These are phyloP conservation scores for Neurospora tetrasperma DNA, from an alignment of 495 filamentous ascomycete species.

Conservation along the genomic window DNA sequence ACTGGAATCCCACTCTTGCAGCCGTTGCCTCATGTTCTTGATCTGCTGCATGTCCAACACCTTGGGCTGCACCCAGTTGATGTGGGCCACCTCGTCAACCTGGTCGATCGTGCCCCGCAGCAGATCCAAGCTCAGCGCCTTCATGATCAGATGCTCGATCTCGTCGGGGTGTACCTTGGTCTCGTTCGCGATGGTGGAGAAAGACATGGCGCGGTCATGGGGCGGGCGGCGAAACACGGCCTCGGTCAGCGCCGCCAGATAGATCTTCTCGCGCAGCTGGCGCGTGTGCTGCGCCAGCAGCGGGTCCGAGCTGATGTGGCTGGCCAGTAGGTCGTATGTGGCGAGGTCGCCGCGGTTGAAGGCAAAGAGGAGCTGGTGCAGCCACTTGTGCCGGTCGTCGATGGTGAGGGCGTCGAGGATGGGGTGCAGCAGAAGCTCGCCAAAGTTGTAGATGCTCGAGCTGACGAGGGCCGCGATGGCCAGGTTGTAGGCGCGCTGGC, in stretches of 20 bases:
- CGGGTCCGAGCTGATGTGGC: slow-evolving; percentile 63
- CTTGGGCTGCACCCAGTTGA: slow-evolving; percentile 99
- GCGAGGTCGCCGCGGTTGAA: slow-evolving; percentile 93
- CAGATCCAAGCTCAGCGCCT: slow-evolving; percentile 85
- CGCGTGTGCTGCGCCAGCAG: slow-evolving; percentile 68
- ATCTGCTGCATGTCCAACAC: slow-evolving; percentile 94
- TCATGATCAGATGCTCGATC: slow-evolving; percentile 98
- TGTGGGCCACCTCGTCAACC: slow-evolving; percentile 84
- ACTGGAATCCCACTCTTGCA: slow-evolving; percentile 90
- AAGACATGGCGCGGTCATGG: slow-evolving; percentile 89
- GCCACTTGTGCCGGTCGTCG: slow-evolving; percentile 57
- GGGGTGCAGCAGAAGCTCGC: slow-evolving; percentile 93
- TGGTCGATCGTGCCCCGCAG: slow-evolving; percentile 92
- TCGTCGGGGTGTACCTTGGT: slow-evolving; percentile 84
- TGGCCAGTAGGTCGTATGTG: slow-evolving; percentile 71
- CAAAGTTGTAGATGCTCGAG: slow-evolving; percentile 96
- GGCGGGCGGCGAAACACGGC: slow-evolving; percentile 92
- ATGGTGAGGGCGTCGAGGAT: slow-evolving; percentile 73
- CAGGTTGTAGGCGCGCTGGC: slow-evolving; percentile 80
- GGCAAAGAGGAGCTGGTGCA: slow-evolving; percentile 86
- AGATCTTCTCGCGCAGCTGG: slow-evolving; percentile 96
- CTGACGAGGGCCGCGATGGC: slow-evolving; percentile 85
- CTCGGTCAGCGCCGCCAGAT: slow-evolving; percentile 88
- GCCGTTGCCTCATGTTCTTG: slow-evolving; percentile 75
- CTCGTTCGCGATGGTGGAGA: slow-evolving; percentile 75